Percentiles rank a stretch among this genome's conserved stretches.
These are phyloP conservation scores for Geranomyces michiganensis DNA, from an alignment of 192 early-diverging fungal genomes.

Conservation along the genomic window DNA sequence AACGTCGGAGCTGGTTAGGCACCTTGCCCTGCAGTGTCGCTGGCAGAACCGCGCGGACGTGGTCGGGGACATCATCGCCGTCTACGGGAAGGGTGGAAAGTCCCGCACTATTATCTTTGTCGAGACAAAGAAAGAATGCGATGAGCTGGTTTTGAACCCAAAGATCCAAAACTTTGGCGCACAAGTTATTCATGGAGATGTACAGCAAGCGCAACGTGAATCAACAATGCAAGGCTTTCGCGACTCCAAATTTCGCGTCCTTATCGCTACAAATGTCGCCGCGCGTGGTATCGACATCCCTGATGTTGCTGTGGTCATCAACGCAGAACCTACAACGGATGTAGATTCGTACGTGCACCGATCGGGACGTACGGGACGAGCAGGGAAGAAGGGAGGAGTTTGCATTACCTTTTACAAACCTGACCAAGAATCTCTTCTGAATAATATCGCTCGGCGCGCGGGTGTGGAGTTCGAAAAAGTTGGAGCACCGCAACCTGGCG, in stretches of 20 bases:
- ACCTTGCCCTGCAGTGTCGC: constrained; percentile 82
- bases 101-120: constrained; percentile 92
- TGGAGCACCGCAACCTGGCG: constrained; percentile 84
- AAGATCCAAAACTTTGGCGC: constrained; percentile 72
- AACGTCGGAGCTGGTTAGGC: constrained; percentile 85
- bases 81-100: constrained; percentile 73
- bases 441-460: constrained; percentile 74
- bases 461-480: constrained; percentile 81
- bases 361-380: constrained; percentile 92
- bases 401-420: constrained; percentile 95
- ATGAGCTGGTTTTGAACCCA: constrained; percentile 76
- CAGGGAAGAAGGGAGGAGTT: constrained; percentile 72
- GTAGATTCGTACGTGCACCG: constrained; percentile 95
- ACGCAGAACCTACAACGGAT: constrained; percentile 92
- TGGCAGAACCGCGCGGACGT: constrained; percentile 90
- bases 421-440: constrained; percentile 79
- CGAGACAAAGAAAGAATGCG: constrained; percentile 90
- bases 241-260: constrained; percentile 79
- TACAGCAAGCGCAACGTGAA: constrained; percentile 78
- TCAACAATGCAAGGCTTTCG: constrained; percentile 82
- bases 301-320: constrained; percentile 96
- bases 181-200: constrained; percentile 86
- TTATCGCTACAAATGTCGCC: constrained; percentile 93
- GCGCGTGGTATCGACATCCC: constrained; percentile 97
- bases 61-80: constrained; percentile 90